A percentile compares a stretch with the other conserved stretches of the same genome.
Evolutionary conservation across 768 basidiomycete genomes (phyloP).

Genomic region (Suillus placidus): DNA sequence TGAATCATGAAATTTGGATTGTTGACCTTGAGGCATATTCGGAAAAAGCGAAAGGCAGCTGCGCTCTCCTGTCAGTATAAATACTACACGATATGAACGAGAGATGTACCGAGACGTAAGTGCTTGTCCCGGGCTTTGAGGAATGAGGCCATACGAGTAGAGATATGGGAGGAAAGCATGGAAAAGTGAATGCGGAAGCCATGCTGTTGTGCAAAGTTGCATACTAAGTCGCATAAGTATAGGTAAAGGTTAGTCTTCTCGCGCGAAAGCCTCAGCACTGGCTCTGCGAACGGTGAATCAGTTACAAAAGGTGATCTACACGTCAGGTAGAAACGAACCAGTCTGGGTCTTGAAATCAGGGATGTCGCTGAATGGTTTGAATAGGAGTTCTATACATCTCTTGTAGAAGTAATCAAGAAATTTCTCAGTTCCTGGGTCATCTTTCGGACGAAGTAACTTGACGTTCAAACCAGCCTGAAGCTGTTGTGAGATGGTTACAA

Average conservation of each 20-base stretch:
- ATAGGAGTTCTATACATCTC: slow-evolving; percentile 72
- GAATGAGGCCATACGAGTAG: slow-evolving; percentile 72
- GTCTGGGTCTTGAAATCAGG: slow-evolving; percentile 63
- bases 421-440: slow-evolving; percentile 83
- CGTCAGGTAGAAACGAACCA: slow-evolving; percentile 33
- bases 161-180: slow-evolving; percentile 78
- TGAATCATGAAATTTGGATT: slow-evolving; percentile 76
- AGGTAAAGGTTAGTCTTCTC: slow-evolving; percentile 84
- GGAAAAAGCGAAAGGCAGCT: slow-evolving; percentile 95
- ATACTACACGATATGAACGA: neutral
- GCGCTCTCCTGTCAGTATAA: slow-evolving; percentile 19
- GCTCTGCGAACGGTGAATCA: slow-evolving; percentile 40
- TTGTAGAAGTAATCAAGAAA: slow-evolving; percentile 97
- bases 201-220: slow-evolving; percentile 87
- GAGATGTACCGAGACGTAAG: slow-evolving; percentile 78
- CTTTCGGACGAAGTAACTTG: slow-evolving; percentile 64
- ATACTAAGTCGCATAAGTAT: slow-evolving; percentile 89
- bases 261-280: slow-evolving; percentile 58
- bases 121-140: slow-evolving; percentile 88
- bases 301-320: neutral
- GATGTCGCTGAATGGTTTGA: slow-evolving; percentile 76
- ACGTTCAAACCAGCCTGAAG: slow-evolving; percentile 35
- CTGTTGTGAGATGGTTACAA: slow-evolving; percentile 13
- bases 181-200: slow-evolving; percentile 91
- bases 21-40: slow-evolving; percentile 78